Conservation (phyloP, 2,329 filamentous ascomycete genomes). For the Shiraia sp. region DNA sequence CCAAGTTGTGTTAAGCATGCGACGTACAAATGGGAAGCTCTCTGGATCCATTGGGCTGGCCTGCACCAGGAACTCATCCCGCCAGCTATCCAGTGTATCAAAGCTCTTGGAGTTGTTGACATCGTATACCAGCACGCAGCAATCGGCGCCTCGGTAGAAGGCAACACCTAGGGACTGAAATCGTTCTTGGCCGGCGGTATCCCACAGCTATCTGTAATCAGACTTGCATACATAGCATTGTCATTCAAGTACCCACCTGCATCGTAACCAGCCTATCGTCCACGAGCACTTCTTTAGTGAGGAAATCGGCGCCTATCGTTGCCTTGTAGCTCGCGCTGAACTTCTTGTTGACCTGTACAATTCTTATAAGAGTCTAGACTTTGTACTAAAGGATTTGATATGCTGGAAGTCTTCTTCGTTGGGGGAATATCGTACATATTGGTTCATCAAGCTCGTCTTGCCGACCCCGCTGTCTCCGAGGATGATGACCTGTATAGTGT, state of each 20-base stretch:
- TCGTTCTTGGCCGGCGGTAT: slow-evolving; percentile 94
- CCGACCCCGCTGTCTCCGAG: slow-evolving; percentile 98
- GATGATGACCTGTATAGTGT: slow-evolving; percentile 80
- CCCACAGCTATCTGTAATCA: slow-evolving; percentile 74
- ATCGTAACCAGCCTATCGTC: slow-evolving; percentile 98
- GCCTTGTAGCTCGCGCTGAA: slow-evolving; percentile 99
- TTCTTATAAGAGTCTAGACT: slow-evolving; percentile 11
- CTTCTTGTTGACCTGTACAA: slow-evolving; percentile 93
- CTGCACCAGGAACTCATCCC: slow-evolving; percentile 97
- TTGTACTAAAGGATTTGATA: not conserved
- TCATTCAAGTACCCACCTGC: slow-evolving; percentile 67
- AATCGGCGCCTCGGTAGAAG: slow-evolving; percentile 96
- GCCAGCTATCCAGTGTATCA: slow-evolving; percentile 96
- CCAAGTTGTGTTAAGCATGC: slow-evolving; percentile 12
- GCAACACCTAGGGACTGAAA: slow-evolving; percentile 97
- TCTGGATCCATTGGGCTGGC: slow-evolving; percentile 95
- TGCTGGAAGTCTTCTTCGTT: not conserved
- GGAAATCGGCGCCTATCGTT: slow-evolving; percentile 96
- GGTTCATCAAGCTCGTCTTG: slow-evolving; percentile 99
- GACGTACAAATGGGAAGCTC: slow-evolving; percentile 90
- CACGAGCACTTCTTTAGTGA: slow-evolving; percentile 96
- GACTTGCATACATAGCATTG: slow-evolving; percentile 9
- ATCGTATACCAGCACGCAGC: slow-evolving; percentile 96
- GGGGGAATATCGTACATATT: slow-evolving; percentile 78
- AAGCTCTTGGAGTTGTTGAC: slow-evolving; percentile 99